A percentile compares a stretch with the other conserved stretches of the same genome.
Conservation (phyloP, 2,329 filamentous ascomycete species). For the Chrysosporium keratinophilum region DNA sequence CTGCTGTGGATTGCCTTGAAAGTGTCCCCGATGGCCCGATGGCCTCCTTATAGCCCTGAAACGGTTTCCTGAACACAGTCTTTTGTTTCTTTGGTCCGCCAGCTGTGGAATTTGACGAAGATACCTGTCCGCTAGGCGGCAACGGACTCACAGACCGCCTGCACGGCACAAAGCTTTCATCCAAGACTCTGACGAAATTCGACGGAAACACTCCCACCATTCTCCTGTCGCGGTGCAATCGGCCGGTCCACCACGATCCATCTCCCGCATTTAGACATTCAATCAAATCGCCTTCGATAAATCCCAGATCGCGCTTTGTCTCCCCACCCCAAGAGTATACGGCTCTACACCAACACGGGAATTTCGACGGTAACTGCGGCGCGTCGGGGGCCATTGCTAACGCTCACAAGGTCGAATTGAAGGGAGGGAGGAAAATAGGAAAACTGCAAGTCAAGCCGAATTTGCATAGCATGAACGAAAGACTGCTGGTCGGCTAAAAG, state of each 20-base stretch:
- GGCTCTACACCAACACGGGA: constrained; percentile 85
- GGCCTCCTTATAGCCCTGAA: constrained; percentile 51
- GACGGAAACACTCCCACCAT: constrained; percentile 91
- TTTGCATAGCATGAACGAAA: constrained; percentile 6
- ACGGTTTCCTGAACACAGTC: constrained; percentile 53
- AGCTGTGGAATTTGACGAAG: constrained; percentile 34
- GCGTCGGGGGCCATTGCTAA: constrained; percentile 37
- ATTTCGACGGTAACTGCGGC: constrained; percentile 57
- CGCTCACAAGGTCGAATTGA: neutral
- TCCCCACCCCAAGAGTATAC: constrained; percentile 92
- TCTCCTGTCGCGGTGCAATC: constrained; percentile 76
- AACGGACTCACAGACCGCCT: constrained; percentile 44
- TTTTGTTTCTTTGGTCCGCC: constrained; percentile 49
- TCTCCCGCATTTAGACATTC: constrained; percentile 97
- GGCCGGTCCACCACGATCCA: constrained; percentile 96
- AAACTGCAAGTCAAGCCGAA: neutral
- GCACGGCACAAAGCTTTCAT: constrained; percentile 68
- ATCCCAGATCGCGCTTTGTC: constrained; percentile 89
- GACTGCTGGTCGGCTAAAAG: neutral
- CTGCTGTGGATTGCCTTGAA: constrained; percentile 28
- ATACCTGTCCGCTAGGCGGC: constrained; percentile 30
- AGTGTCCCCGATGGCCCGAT: constrained; percentile 32
- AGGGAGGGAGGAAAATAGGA: constrained; percentile 2
- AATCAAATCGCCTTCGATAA: constrained; percentile 94
- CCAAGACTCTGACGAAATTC: constrained; percentile 89